Evolutionary conservation across 1,139 yeast genomes (phyloP).

Genomic region (Candida neerlandica): DNA sequence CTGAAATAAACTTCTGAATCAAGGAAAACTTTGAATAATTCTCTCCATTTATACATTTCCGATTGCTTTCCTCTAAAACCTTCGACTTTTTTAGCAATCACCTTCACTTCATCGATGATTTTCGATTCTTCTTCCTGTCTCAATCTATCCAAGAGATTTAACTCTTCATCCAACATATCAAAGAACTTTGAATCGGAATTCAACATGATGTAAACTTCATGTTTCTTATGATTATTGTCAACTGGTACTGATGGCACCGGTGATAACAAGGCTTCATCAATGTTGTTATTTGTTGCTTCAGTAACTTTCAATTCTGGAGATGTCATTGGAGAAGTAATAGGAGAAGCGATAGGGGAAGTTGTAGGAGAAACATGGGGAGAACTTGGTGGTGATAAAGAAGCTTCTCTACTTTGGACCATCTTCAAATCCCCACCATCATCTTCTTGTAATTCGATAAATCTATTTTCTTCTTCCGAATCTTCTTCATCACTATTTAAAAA

Average conservation of each 20-base stretch:
- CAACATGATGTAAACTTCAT: conserved; percentile 39
- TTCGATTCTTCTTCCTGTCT: conserved; percentile 47
- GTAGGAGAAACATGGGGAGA: conserved; percentile 12
- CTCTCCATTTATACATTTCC: conserved; percentile 74
- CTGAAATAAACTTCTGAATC: conserved; percentile 69
- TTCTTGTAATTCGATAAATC: conserved; percentile 22
- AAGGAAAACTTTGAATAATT: conserved; percentile 62
- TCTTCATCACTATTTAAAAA: conserved; percentile 25
- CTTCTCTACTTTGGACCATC: conserved; percentile 17
- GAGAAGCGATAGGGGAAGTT: background rate
- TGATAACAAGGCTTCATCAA: conserved; percentile 10
- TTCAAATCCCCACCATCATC: conserved; percentile 16
- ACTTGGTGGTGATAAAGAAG: conserved; percentile 16
- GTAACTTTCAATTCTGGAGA: conserved; percentile 5
- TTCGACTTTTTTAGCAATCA: conserved; percentile 33
- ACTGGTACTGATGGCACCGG: conserved; percentile 4
- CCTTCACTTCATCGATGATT: conserved; percentile 45
- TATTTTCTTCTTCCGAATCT: conserved; percentile 12
- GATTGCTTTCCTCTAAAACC: conserved; percentile 32
- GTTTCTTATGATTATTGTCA: conserved; percentile 9
- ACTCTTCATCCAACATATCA: conserved; percentile 57
- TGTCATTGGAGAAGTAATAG: too few species aligned
- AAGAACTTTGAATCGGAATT: conserved; percentile 57
- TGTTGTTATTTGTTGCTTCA: conserved; percentile 3
- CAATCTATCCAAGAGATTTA: conserved; percentile 51